A percentile compares a stretch with the other conserved stretches of the same genome.
Evolutionary conservation across 352 stramenopile genomes (phyloP).

Genomic region (Blastocystis hominis): DNA sequence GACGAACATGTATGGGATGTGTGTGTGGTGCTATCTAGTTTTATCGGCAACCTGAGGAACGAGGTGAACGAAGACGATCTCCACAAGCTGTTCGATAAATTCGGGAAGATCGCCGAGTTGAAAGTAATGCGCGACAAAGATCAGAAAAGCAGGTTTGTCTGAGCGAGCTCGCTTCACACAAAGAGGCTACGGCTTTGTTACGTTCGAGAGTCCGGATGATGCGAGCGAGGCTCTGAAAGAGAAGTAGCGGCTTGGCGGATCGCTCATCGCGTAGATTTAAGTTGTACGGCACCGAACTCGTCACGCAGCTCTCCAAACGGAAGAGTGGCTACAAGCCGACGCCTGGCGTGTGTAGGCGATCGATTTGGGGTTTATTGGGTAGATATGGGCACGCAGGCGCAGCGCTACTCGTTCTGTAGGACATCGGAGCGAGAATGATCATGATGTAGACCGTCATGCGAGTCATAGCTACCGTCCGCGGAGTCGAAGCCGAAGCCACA

Average conservation of each 20-base stretch:
- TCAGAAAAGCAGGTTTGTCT: background rate
- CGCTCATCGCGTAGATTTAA: background rate
- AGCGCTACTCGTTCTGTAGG: background rate
- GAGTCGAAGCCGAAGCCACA: background rate
- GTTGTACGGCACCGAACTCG: background rate
- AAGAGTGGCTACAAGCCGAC: constrained; percentile 35
- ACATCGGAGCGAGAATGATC: background rate
- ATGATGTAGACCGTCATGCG: background rate
- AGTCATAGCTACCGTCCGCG: background rate
- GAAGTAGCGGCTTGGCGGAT: background rate
- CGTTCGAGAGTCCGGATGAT: constrained; percentile 1
- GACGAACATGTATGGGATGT: background rate
- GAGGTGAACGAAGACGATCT: background rate
- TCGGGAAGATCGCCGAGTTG: background rate
- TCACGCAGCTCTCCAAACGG: background rate
- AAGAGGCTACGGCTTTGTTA: constrained; percentile 39
- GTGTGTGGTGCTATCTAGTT: background rate
- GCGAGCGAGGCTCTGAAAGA: background rate
- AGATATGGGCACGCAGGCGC: background rate
- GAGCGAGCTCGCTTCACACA: background rate
- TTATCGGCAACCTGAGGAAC: background rate
- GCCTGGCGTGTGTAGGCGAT: background rate
- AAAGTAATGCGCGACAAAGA: background rate
- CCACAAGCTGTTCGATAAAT: background rate
- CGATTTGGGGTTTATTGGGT: background rate